These are phyloP conservation scores for Aureobasidium zeae DNA, from an alignment of 2,329 filamentous ascomycete genomes.

Conservation along the genomic window DNA sequence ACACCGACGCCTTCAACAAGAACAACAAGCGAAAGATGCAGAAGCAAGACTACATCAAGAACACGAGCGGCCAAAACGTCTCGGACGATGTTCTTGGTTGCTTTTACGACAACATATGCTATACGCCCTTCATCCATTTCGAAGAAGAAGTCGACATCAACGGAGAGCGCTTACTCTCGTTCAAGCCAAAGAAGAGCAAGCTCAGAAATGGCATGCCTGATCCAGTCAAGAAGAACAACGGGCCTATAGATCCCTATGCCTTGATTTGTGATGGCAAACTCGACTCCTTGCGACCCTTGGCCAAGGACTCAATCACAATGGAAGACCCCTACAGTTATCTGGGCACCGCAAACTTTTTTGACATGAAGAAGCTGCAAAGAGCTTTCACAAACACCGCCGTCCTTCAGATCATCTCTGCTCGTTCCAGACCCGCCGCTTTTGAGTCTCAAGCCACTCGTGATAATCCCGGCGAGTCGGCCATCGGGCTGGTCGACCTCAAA, in stretches of 20 bases:
- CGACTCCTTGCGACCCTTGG: slow-evolving; percentile 68
- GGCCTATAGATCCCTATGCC: slow-evolving; percentile 76
- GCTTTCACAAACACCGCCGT: slow-evolving; percentile 88
- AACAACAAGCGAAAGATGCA: slow-evolving; percentile 99
- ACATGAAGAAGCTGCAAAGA: slow-evolving; percentile 72
- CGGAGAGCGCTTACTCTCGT: slow-evolving; percentile 59
- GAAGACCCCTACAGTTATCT: slow-evolving; percentile 89
- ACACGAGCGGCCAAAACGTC: slow-evolving; percentile 84
- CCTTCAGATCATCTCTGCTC: slow-evolving; percentile 86
- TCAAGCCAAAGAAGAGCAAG: slow-evolving; percentile 62
- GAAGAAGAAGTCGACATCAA: slow-evolving; percentile 82
- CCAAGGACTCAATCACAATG: slow-evolving; percentile 85
- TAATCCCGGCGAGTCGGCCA: slow-evolving; percentile 78
- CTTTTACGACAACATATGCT: slow-evolving; percentile 97
- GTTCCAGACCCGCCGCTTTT: slow-evolving; percentile 90
- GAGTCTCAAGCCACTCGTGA: slow-evolving; percentile 77
- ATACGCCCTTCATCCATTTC: slow-evolving; percentile 96
- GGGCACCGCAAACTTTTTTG: slow-evolving; percentile 64
- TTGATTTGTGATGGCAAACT: slow-evolving; percentile 85
- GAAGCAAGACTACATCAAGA: slow-evolving; percentile 88
- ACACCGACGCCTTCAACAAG: slow-evolving; percentile 99
- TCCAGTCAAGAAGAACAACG: slow-evolving; percentile 60
- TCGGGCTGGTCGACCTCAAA: slow-evolving; percentile 93
- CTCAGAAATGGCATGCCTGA: slow-evolving; percentile 59
- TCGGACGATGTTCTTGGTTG: slow-evolving; percentile 87